Base-by-base conservation (phyloP, 2,329 filamentous ascomycete species). In the Penicillium sp. region DNA sequence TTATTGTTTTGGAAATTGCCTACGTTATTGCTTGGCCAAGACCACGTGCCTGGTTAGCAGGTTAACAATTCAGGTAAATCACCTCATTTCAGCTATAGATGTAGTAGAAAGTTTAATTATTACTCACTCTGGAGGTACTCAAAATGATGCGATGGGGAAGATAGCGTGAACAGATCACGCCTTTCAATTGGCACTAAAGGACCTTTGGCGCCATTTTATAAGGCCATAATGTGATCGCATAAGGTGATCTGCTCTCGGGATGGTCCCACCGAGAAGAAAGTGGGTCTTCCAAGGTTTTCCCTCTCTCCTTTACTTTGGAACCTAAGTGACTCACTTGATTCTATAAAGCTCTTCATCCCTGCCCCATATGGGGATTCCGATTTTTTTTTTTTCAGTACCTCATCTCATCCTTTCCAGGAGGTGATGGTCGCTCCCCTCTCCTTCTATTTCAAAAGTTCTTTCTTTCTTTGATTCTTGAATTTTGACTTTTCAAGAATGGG, bases 391-490 rank as follows among this genome's bases (percentile, higher is more conserved):
- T 45, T 57, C 60, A 49, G 49, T 60, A 66, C 64, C 64, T 67
- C 66, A 71, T 72, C 70, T 71, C 70, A 61, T 71, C 70, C 68
- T 63, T 67, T 62, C 47, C 58, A 61, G 61, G 67, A 65, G 70
- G 62, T 72, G 70, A 71, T 68, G 70, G 69, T 72, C 70, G 64
- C 64, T 71, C 68, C 68, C 55, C 62, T 69, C 63, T 53, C 57
- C n/a, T 53, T 57, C n/a, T 47, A 56, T 61, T 1, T 32, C 59
- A 62, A 63, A 53, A 16, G 14, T 7, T 6, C 13, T 55, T 55
- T 45, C 55, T 47, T 41, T 14, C 30, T 47, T 45, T 27, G 29
- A 47, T 47, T 18, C 35, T 16, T 16, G n/a, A 4, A 36, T 14
- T 18, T 32, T 45, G 35, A 49, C 44, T 43, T 43, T 43, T 42